Base-by-base conservation (phyloP, 441 rosid species). In the Brassica hybrid region DNA sequence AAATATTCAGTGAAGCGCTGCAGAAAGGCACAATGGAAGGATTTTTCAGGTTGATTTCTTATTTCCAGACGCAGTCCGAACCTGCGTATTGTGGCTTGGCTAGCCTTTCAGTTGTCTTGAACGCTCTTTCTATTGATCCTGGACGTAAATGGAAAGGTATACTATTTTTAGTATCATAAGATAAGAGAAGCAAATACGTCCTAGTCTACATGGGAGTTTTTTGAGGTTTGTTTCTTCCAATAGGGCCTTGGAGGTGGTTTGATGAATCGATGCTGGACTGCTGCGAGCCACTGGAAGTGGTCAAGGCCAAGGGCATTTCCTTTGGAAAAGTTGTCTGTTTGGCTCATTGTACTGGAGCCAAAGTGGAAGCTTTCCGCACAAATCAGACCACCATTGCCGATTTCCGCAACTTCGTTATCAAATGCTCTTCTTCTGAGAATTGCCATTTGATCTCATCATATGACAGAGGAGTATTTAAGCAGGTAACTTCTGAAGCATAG, bases 191-290 rank as follows among this genome's bases (percentile, higher is more conserved):
- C 32, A 5, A 3, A 6, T 52, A 30, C 21, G 9, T 56, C 16
- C 68, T 59, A 9, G n/a, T n/a, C 19, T 38, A 18, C 2, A 0
- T 3, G 8, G 6, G 6, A 68, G 16, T n/a, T 32, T 54, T 43
- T 2, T 78, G 30, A 52, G 71, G 73, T 18, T 61, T 43, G 3
- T 18, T 17, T 43, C 3, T 65, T 38, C 16, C 7, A 19, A 30
- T 74, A 94, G 99, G 99, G 79, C 97, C 99, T 23, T 94, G 97
- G 97, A 89, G 99, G 84, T 94, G 99, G 99, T 94, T 94, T 78
- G 97, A 94, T 84, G 99, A 91, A 80, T 88, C 96, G 56, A 91
- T 94, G 99, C 82, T 94, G 23, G 97, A 93, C 61, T 94, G 99
- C 62, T 93, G 99, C 64, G 94, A 94, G 85, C 97, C 97, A 14